Evolutionary conservation across 83 land plant genomes (phyloP).

Genomic region (Larix sibirica): DNA sequence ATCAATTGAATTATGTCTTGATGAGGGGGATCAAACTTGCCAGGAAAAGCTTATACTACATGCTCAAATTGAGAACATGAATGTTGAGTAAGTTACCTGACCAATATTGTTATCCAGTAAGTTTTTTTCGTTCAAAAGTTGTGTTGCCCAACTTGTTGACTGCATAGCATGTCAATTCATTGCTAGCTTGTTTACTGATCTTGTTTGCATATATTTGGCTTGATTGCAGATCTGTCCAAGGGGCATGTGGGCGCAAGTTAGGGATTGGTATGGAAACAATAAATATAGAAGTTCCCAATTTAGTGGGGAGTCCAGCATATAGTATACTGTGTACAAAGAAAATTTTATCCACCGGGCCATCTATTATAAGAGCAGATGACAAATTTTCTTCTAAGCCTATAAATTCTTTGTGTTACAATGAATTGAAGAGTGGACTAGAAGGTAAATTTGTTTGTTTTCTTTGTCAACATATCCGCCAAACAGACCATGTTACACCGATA

Average conservation of each 20-base stretch:
- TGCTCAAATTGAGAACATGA: slow-evolving; percentile 4
- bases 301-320: not conserved
- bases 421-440: slow-evolving; percentile 4
- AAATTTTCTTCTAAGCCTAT: not conserved
- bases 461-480: slow-evolving; percentile 9
- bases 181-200: not conserved
- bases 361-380: not conserved
- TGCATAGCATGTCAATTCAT: not conserved
- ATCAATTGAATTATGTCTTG: slow-evolving; percentile 7
- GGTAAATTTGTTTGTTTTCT: slow-evolving; percentile 37
- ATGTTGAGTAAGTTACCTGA: slow-evolving; percentile 10
- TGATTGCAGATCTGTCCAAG: slow-evolving; percentile 10
- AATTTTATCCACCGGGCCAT: not conserved
- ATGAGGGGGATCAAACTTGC: not conserved
- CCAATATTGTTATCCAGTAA: not conserved
- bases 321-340: not conserved
- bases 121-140: not conserved
- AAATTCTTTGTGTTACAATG: not conserved
- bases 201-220: not conserved
- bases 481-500: not conserved
- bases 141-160: not conserved
- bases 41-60: slow-evolving; percentile 9
- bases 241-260: not conserved
- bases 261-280: not conserved
- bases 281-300: not conserved